These are phyloP conservation scores for Oryza australiensis DNA, from an alignment of 176 grass and related monocot genomes.

Conservation along the genomic window DNA sequence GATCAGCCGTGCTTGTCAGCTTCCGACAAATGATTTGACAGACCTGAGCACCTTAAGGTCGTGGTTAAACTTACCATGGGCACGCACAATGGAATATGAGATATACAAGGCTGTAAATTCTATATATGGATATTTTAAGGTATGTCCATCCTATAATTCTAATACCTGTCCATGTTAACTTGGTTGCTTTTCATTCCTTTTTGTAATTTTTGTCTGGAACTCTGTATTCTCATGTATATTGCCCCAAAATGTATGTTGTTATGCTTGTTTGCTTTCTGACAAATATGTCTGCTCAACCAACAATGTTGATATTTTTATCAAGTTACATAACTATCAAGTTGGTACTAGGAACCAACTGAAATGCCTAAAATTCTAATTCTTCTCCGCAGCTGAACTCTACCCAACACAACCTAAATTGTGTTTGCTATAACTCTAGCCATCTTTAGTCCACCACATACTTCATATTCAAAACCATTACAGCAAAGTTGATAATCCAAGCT, in stretches of 20 bases:
- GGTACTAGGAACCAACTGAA: not conserved
- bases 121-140: slow-evolving; percentile 73
- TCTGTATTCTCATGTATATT: not conserved
- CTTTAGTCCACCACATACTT: not conserved
- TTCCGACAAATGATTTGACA: slow-evolving; percentile 74
- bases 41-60: slow-evolving; percentile 78
- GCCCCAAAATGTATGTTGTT: not conserved
- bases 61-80: slow-evolving; percentile 90
- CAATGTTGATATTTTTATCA: not conserved
- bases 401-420: not conserved
- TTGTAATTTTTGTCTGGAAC: not conserved
- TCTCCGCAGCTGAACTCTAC: not conserved
- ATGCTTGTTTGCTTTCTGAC: not conserved
- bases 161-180: not conserved
- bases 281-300: slow-evolving; percentile 4
- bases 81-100: slow-evolving; percentile 77
- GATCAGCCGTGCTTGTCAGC: slow-evolving; percentile 64
- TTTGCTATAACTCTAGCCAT: not conserved
- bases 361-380: not conserved
- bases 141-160: slow-evolving; percentile 26
- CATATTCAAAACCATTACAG: not conserved
- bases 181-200: not conserved
- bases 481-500: not conserved
- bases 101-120: slow-evolving; percentile 96
- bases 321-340: not conserved